Evolutionary conservation across 2,329 filamentous ascomycete genomes (phyloP).

Genomic region (Cucurbitaria berberidis): DNA sequence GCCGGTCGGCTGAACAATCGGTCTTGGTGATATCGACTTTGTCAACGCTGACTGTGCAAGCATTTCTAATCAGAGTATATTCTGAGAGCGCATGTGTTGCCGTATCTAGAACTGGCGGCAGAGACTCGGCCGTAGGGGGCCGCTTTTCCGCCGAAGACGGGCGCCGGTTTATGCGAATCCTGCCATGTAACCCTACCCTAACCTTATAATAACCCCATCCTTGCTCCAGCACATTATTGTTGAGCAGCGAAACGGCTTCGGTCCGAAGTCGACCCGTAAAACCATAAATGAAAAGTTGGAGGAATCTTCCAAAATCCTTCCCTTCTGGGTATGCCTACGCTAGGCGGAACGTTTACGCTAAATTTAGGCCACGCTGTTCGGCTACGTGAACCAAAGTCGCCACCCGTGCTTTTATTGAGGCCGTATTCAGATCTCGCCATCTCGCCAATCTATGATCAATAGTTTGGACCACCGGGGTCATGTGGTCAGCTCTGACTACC

Average conservation of each 20-base stretch:
- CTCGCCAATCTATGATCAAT: slow-evolving; percentile 22
- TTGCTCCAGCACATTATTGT: too few relatives aligned
- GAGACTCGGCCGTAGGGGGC: slow-evolving; percentile 2
- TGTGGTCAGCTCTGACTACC: slow-evolving; percentile 2
- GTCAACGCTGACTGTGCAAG: slow-evolving; percentile 1
- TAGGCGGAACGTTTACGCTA: not conserved
- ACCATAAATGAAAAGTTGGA: not conserved
- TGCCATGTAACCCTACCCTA: not conserved
- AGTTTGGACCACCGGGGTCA: slow-evolving; percentile 6
- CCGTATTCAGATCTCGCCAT: slow-evolving; percentile 11
- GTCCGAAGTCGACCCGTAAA: not conserved
- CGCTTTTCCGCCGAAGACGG: not conserved
- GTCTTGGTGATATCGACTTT: not conserved
- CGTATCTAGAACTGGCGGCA: not conserved
- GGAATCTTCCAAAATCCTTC: not conserved
- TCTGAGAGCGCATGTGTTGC: not conserved
- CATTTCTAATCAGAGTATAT: not conserved
- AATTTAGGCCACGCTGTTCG: not conserved
- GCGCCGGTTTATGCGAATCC: not conserved
- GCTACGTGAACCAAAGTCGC: not conserved
- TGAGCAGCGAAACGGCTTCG: not conserved
- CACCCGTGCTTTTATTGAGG: not conserved
- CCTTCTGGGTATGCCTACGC: not conserved
- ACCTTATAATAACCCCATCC: too few relatives aligned
- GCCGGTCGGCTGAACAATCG: not conserved